phyloP scores from a whole-genome alignment of 371 early-diverging fungal species.

The Homolaphlyctis polyrhiza region DNA sequence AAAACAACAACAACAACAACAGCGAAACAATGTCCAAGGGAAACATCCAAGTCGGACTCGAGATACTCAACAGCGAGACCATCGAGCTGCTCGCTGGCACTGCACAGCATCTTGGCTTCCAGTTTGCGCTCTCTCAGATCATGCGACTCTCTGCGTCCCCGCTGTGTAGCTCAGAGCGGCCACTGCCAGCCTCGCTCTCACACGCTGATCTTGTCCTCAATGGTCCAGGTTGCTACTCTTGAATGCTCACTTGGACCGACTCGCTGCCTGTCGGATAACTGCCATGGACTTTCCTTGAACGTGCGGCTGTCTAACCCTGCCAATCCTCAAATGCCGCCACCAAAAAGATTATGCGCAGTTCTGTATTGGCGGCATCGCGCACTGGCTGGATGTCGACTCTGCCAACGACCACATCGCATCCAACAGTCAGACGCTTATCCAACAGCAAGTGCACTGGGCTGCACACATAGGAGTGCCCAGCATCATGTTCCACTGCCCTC shows the following conservation, averaged over 20 bases:
- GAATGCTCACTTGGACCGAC: not conserved
- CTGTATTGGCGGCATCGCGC: conserved; percentile 53
- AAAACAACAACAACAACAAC: too few relatives aligned
- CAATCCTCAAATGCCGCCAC: not conserved
- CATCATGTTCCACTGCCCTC: conserved; percentile 48
- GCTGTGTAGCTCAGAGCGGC: not conserved
- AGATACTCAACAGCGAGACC: conserved; percentile 9
- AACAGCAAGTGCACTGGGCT: conserved; percentile 69
- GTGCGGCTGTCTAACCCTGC: not conserved
- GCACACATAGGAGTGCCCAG: conserved; percentile 63
- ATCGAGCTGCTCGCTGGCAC: not conserved
- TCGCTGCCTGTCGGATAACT: not conserved
- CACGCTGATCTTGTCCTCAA: not conserved
- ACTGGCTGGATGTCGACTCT: conserved; percentile 62
- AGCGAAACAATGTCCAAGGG: too few relatives aligned
- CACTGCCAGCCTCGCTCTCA: not conserved
- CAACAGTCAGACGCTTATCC: conserved; percentile 59
- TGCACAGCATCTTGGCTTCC: conserved; percentile 3
- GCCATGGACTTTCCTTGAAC: not conserved
- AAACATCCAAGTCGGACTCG: not conserved
- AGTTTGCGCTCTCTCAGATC: conserved; percentile 11
- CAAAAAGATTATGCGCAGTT: conserved; percentile 12
- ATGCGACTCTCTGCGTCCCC: not conserved
- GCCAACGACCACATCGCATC: conserved; percentile 39
- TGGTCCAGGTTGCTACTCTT: conserved; percentile 1